A percentile compares a stretch with the other conserved stretches of the same genome.
phyloP scores from a whole-genome alignment of 2,329 filamentous ascomycete species.

The Venturia effusa region DNA sequence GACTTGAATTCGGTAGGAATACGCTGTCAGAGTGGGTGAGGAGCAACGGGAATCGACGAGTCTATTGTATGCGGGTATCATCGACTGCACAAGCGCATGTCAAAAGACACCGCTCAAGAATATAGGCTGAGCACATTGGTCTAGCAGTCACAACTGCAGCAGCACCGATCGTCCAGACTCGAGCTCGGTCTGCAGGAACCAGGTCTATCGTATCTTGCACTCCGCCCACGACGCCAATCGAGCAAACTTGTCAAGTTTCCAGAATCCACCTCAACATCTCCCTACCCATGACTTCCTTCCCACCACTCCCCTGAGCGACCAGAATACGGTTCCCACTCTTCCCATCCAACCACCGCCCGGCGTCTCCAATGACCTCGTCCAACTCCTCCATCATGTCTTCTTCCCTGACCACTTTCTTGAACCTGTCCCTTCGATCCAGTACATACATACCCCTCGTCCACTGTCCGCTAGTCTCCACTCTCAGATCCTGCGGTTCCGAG shows the following conservation, averaged over 20 bases:
- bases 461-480: constrained; percentile 81
- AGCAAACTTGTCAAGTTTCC: not conserved
- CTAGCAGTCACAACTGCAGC: no score
- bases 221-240: not conserved
- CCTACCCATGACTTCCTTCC: constrained; percentile 53
- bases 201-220: not conserved
- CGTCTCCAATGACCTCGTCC: constrained; percentile 62
- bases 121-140: no score
- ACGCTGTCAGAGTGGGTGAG: no score
- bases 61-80: no score
- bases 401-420: constrained; percentile 28
- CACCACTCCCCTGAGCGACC: constrained; percentile 60
- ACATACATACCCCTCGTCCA: constrained; percentile 93
- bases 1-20: no score
- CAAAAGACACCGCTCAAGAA: no score
- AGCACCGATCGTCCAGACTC: no score
- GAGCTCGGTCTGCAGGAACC: no score
- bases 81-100: no score
- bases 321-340: constrained; percentile 69
- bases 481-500: constrained; percentile 58
- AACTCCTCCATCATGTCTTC: constrained; percentile 40
- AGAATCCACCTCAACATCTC: constrained; percentile 58
- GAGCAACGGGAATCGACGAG: no score
- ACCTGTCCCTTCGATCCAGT: constrained; percentile 54
- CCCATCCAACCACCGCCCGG: constrained; percentile 62